Conservation (phyloP, 169 alveolate genomes). For the Eimeria acervulina region DNA sequence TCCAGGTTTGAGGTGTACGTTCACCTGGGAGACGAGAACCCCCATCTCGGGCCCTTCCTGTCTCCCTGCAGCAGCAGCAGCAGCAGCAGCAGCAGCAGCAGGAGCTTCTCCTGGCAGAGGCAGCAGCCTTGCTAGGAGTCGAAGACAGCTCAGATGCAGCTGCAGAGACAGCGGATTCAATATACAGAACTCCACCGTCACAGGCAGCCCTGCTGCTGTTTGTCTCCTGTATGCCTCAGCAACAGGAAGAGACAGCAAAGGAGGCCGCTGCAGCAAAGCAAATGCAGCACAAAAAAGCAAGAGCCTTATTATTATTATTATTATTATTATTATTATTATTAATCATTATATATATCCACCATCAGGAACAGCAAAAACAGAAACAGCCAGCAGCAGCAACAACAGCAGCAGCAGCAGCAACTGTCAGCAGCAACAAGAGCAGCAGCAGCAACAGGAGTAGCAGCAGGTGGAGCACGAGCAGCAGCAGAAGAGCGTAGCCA, state of each 20-base stretch:
- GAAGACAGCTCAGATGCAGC: not conserved
- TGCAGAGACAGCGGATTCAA: slow-evolving; percentile 67
- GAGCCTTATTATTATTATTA: too few relatives aligned
- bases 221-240: not conserved
- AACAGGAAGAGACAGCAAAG: not conserved
- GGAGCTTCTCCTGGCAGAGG: too few relatives aligned
- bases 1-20: slow-evolving; percentile 37
- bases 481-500: too few relatives aligned
- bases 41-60: not conserved
- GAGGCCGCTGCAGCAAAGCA: not conserved
- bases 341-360: too few relatives aligned
- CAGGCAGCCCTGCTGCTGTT: slow-evolving; percentile 56
- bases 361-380: not conserved
- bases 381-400: not conserved
- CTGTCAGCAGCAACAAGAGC: too few relatives aligned
- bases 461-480: too few relatives aligned
- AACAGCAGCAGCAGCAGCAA: not conserved
- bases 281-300: too few relatives aligned
- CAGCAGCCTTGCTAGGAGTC: slow-evolving; percentile 62
- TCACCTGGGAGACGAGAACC: not conserved
- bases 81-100: not conserved
- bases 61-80: not conserved
- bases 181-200: slow-evolving; percentile 35
- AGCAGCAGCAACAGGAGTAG: too few relatives aligned
- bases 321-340: too few relatives aligned